Base-by-base conservation (phyloP, 2,329 filamentous ascomycete genomes). In the Chaetomiaceae sp. region DNA sequence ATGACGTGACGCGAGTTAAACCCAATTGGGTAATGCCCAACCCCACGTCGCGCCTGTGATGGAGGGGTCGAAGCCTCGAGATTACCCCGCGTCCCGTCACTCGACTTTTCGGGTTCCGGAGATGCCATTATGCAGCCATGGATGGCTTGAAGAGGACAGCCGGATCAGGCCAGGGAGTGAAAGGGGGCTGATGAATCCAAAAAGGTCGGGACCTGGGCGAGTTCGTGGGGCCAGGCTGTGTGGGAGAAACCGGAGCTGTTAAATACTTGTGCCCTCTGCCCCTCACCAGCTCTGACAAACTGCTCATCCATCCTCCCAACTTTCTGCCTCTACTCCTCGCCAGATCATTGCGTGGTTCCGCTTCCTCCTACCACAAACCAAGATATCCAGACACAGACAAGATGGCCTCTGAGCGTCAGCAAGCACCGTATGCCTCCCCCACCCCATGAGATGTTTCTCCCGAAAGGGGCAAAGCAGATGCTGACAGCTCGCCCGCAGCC, bases 401-500 rank as follows among this genome's bases (percentile, higher is more conserved):
- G 63, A 71, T 71, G 69, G 65, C 69, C 59, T 54, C 66, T 39
- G 57, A 64, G 53, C 64, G 68, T 57, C 42, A 63, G n/a, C n/a
- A n/a, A 50, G 63, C 65, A 60, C 69, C 68, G 69, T 71, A 65
- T 58, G 68, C 66, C 1, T 40, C 44, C 22, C 19, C n/a, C 11
- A 34, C 66, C 2, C 19, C n/a, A 42, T 48, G 17, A 17, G 34
- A 34, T 22, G 14, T 39, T 39, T 39, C 34, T 31, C 6, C 9
- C 9, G 12, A 23, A 37, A 20, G 25, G 4, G 14, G 15, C 23
- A 23, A 19, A 7, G 14, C 12, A 17, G n/a, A 29, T 55, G 37
- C 55, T 56, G 37, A 56, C 55, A 36, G 46, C 27, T 15, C 19
- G 14, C n/a, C 45, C 17, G 11, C 61, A 82, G 80, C 60, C 80